A percentile compares a stretch with the other conserved stretches of the same genome.
phyloP scores from a whole-genome alignment of 75 land plant genomes.

The Pinus tabuliformis region DNA sequence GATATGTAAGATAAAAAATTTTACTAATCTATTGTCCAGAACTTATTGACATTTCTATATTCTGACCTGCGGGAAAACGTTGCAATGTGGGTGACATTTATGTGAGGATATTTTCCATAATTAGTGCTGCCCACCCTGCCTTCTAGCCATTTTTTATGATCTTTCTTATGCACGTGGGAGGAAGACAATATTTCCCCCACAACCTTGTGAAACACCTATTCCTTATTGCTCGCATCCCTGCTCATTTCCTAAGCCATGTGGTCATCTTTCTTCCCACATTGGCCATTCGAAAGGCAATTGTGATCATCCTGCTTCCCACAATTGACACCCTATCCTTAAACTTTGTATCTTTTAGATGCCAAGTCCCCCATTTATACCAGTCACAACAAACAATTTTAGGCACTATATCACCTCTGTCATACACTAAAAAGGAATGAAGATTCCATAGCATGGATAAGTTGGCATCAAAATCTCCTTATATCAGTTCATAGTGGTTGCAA shows the following conservation, averaged over 20 bases:
- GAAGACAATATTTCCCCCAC: slow-evolving; percentile 90
- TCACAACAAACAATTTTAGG: no score
- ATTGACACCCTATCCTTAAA: no score
- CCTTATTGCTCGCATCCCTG: slow-evolving; percentile 82
- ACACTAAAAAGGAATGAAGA: no score
- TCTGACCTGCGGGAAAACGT: slow-evolving; percentile 79
- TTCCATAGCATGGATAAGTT: no score
- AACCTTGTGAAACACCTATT: slow-evolving; percentile 90
- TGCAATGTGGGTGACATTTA: slow-evolving; percentile 82
- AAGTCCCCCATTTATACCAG: no score
- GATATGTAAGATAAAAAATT: no score
- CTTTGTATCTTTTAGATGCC: no score
- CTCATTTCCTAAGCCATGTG: slow-evolving; percentile 85
- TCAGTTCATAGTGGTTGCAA: no score
- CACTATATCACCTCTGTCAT: no score
- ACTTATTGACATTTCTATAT: slow-evolving; percentile 42
- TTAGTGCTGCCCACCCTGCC: slow-evolving; percentile 92
- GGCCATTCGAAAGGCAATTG: slow-evolving; percentile 79
- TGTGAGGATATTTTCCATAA: slow-evolving; percentile 83
- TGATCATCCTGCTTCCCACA: no score
- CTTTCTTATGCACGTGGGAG: slow-evolving; percentile 92
- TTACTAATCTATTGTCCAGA: no score
- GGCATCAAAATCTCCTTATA: no score
- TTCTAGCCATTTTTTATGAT: slow-evolving; percentile 84
- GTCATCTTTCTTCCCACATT: slow-evolving; percentile 75